Base-by-base conservation (phyloP, 2,329 filamentous ascomycete genomes). In the Colletotrichum costaricense region DNA sequence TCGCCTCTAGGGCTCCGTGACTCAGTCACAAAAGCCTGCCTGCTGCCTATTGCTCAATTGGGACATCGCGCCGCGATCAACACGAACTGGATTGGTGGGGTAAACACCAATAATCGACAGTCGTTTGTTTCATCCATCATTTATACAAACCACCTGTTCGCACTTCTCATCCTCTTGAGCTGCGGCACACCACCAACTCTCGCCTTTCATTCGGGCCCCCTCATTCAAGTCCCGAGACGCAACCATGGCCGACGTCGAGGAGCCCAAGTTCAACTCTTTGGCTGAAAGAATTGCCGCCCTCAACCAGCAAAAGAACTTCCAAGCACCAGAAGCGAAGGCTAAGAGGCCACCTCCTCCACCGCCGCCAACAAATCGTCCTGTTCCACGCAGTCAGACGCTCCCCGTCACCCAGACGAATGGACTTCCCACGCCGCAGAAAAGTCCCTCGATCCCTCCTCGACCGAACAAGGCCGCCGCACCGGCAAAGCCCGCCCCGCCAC, bases 221-320 rank as follows among this genome's bases (percentile, higher is more conserved):
- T 42, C 22, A 30, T 12, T 56, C 71, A 73, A 14, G 42, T 46
- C 30, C 22, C 35, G 2, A 35, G 8, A 24, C 16, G 4, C 26
- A 38, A 16, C 63, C 72, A 92, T 92, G 91, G 86, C 89, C 8
- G 90, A 92, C 65, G 84, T 86, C 57, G 89, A 91, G 77, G 90
- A 92, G 78, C 89, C 89, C 52, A 88, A 88, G 74, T 92, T 90
- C 80, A 90, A 84, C 72, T 88, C 88, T 8, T 85, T 93, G 30
- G 87, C 89, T 5, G 89, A 92, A 80, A 86, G 91, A 65, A 92
- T 92, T 75, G 90, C 90, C 11, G 91, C 91, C 35, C 85, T 93
- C 75, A 92, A 92, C 76, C 83, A 84, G 78, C 87, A 92, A 80
- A 89, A 89, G 81, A 89, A 88, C 83, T 89, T 92, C 82, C 83